Percentiles rank a stretch among this genome's conserved stretches.
Evolutionary conservation across 768 basidiomycete species (phyloP).

Genomic region (Hypholoma sublateritium): DNA sequence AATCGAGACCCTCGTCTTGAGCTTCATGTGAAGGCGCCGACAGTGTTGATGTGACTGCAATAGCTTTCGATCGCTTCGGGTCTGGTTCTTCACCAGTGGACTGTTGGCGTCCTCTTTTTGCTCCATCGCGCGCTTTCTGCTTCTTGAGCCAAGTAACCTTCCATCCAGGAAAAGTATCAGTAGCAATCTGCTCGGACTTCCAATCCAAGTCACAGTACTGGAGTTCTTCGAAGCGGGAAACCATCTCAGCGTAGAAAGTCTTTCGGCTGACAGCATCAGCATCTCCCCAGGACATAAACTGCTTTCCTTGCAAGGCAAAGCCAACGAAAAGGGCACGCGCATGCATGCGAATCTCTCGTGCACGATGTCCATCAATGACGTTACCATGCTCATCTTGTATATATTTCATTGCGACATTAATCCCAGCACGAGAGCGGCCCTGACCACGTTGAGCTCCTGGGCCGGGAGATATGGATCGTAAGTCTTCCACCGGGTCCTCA

Average conservation of each 20-base stretch:
- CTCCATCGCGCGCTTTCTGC: neutral
- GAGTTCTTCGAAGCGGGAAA: conserved; percentile 3
- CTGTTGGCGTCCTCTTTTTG: neutral
- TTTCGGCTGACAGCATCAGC: conserved; percentile 6
- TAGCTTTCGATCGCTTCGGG: neutral
- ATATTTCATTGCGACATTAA: too few relatives aligned
- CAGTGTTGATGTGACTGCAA: too few relatives aligned
- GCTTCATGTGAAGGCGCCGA: neutral
- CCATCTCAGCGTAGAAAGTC: conserved; percentile 8
- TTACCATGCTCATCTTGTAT: too few relatives aligned
- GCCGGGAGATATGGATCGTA: conserved; percentile 1
- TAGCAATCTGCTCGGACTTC: conserved; percentile 12
- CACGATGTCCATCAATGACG: too few relatives aligned
- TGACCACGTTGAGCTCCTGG: conserved; percentile 4
- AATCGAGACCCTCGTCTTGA: too few relatives aligned
- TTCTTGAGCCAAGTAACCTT: conserved; percentile 7
- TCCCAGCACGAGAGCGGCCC: too few relatives aligned
- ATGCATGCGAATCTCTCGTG: too few relatives aligned
- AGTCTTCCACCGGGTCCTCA: neutral
- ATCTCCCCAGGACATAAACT: conserved; percentile 7
- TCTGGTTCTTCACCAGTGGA: neutral
- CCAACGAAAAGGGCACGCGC: conserved; percentile 2
- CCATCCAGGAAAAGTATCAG: conserved; percentile 9
- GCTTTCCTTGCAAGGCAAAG: conserved; percentile 6
- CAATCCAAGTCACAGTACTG: neutral